A percentile compares a stretch with the other conserved stretches of the same genome.
Conservation (phyloP, 2,329 filamentous ascomycete species). For the Aspergillus fumigatiaffinis region DNA sequence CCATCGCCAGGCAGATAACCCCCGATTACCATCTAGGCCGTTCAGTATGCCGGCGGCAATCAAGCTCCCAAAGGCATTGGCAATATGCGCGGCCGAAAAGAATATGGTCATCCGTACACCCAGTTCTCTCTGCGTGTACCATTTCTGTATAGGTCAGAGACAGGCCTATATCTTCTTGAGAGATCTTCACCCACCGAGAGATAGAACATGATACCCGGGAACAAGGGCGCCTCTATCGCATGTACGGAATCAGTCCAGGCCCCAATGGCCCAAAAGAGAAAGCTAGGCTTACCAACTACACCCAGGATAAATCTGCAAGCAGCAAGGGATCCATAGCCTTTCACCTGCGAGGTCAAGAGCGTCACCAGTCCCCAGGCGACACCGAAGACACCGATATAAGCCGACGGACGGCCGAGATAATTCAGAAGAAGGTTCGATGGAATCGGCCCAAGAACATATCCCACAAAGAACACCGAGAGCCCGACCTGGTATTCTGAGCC, state of each 20-base stretch:
- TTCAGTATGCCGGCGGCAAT: conserved; percentile 51
- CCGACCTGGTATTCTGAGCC: conserved; percentile 30
- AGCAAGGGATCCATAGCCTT: conserved; percentile 31
- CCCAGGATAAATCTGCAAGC: conserved; percentile 40
- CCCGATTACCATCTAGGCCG: conserved; percentile 34
- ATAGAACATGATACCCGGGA: conserved; percentile 47
- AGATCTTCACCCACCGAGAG: conserved; percentile 26
- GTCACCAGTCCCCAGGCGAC: conserved; percentile 39
- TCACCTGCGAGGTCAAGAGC: conserved; percentile 33
- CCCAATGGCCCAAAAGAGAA: neutral
- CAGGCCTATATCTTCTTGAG: neutral
- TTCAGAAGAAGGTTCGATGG: conserved; percentile 39
- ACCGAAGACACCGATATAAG: conserved; percentile 36
- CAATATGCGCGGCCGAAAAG: conserved; percentile 49
- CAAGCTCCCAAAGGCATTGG: conserved; percentile 50
- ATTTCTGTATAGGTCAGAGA: conserved; percentile 26
- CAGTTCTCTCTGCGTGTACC: conserved; percentile 53
- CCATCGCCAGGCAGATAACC: conserved; percentile 41
- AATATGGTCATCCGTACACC: conserved; percentile 50
- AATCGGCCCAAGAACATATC: conserved; percentile 34
- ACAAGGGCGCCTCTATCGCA: conserved; percentile 41
- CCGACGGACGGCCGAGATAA: conserved; percentile 28
- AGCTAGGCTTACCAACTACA: conserved; percentile 29
- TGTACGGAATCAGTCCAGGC: neutral
- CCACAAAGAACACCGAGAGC: conserved; percentile 34